Percentiles rank a stretch among this genome's conserved stretches.
These are phyloP conservation scores for Acanthamoeba healyi DNA, from an alignment of 208 protist species.

Conservation along the genomic window DNA sequence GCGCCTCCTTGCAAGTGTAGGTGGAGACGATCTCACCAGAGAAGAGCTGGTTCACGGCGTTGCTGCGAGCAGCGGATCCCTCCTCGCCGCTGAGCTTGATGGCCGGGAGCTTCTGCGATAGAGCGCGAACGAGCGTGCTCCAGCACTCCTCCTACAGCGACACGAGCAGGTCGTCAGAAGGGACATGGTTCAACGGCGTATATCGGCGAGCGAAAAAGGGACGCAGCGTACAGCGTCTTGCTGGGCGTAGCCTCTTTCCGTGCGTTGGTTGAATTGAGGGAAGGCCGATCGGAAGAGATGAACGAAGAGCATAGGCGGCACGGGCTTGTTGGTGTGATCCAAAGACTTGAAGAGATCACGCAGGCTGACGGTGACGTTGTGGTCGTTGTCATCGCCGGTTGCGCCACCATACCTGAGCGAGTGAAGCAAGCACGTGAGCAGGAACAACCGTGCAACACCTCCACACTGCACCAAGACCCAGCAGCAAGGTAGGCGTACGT, in stretches of 20 bases:
- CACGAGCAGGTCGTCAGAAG: not conserved
- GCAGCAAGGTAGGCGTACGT: constrained; percentile 54
- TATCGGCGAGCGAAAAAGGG: not conserved
- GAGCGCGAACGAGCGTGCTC: not conserved
- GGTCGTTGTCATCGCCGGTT: not conserved
- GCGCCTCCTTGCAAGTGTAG: constrained; percentile 46
- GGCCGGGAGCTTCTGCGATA: constrained; percentile 56
- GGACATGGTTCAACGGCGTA: not conserved
- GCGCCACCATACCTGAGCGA: not conserved
- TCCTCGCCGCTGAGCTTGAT: not conserved
- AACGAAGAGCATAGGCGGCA: constrained; percentile 45
- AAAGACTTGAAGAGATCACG: constrained; percentile 71
- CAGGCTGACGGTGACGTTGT: constrained; percentile 54
- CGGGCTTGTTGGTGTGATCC: not conserved
- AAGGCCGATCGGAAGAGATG: constrained; percentile 44
- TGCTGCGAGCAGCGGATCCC: not conserved
- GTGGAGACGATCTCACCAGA: constrained; percentile 37
- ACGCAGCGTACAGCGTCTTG: constrained; percentile 26
- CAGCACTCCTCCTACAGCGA: constrained; percentile 44
- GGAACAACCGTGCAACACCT: no score
- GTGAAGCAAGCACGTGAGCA: not conserved
- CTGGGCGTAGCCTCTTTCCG: constrained; percentile 43
- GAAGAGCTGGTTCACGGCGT: constrained; percentile 72
- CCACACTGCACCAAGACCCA: not conserved
- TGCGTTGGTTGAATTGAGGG: constrained; percentile 62